Conservation (phyloP, 2,329 filamentous ascomycete species). For the Colletotrichum musicola region DNA sequence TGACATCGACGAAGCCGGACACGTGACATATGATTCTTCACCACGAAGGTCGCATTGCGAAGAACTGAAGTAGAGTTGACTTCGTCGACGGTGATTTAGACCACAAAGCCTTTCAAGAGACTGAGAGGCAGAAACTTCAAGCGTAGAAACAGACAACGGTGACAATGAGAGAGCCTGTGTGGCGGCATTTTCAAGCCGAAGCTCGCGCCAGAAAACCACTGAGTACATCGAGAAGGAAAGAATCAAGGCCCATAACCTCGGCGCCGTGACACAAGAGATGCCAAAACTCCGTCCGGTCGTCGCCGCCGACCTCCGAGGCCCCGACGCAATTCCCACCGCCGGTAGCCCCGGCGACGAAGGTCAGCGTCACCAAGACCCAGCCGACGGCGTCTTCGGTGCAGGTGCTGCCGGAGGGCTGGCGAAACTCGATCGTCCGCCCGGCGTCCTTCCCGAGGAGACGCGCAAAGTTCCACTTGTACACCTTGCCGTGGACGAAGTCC, state of each 20-base stretch:
- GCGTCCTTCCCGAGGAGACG: slow-evolving; percentile 42
- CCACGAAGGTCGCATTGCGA: no score
- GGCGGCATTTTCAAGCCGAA: not conserved
- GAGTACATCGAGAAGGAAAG: slow-evolving; percentile 28
- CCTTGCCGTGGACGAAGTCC: slow-evolving; percentile 53
- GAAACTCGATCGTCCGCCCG: slow-evolving; percentile 52
- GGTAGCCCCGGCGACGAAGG: slow-evolving; percentile 49
- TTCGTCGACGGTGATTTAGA: not conserved
- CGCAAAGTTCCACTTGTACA: slow-evolving; percentile 56
- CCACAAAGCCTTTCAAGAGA: not conserved
- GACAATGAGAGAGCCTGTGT: no score
- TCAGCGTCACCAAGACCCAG: slow-evolving; percentile 49
- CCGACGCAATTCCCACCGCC: slow-evolving; percentile 31
- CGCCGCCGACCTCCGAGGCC: slow-evolving; percentile 20
- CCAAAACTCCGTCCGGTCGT: slow-evolving; percentile 29
- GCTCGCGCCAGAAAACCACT: slow-evolving; percentile 14
- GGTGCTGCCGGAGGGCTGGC: slow-evolving; percentile 51
- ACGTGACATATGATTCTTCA: no score
- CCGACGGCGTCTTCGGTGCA: slow-evolving; percentile 46
- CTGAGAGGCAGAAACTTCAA: not conserved
- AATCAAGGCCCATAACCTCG: slow-evolving; percentile 27
- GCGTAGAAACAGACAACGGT: not conserved
- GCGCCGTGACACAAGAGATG: slow-evolving; percentile 34
- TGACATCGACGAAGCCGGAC: not conserved
- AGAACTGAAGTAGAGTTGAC: not conserved